phyloP scores from a whole-genome alignment of 495 filamentous ascomycete species.

The Platismatia glauca region DNA sequence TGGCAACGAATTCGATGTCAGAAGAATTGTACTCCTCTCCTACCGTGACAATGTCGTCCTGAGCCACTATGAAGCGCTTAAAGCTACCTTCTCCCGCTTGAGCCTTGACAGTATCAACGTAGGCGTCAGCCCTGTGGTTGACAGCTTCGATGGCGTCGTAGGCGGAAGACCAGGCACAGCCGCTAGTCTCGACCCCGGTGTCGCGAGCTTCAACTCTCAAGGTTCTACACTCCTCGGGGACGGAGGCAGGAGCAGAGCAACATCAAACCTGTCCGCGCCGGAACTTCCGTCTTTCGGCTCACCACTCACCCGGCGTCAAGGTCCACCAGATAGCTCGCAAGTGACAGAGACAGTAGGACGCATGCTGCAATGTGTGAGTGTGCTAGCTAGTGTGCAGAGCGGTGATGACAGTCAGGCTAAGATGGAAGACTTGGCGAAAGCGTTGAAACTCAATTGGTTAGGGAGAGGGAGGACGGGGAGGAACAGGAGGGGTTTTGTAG shows the following conservation, averaged over 20 bases:
- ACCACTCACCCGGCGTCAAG: conserved; percentile 35
- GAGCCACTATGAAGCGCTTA: conserved; percentile 73
- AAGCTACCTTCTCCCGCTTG: conserved; percentile 82
- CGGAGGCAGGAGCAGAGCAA: conserved; percentile 56
- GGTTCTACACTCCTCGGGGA: conserved; percentile 56
- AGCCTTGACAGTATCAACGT: conserved; percentile 73
- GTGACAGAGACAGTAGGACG: conserved; percentile 89
- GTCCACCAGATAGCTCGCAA: conserved; percentile 57
- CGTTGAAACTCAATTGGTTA: conserved; percentile 93
- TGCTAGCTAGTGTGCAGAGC: conserved; percentile 67
- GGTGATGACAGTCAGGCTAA: conserved; percentile 65
- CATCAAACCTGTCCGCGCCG: conserved; percentile 71
- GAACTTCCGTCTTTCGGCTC: conserved; percentile 47
- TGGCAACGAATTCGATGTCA: conserved; percentile 66
- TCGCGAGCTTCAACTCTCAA: conserved; percentile 66
- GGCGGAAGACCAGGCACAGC: conserved; percentile 58
- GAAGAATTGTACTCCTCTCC: conserved; percentile 76
- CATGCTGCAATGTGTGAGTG: conserved; percentile 94
- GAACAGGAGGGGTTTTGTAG: conserved; percentile 82
- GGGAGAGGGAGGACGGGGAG: conserved; percentile 81
- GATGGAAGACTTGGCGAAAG: conserved; percentile 73
- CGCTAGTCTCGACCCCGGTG: conserved; percentile 59
- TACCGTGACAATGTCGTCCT: conserved; percentile 86
- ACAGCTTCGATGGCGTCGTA: conserved; percentile 39
- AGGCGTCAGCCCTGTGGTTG: conserved; percentile 39